Conservation (phyloP, 139 green algal species). For the Auxenochlorella protothecoides region DNA sequence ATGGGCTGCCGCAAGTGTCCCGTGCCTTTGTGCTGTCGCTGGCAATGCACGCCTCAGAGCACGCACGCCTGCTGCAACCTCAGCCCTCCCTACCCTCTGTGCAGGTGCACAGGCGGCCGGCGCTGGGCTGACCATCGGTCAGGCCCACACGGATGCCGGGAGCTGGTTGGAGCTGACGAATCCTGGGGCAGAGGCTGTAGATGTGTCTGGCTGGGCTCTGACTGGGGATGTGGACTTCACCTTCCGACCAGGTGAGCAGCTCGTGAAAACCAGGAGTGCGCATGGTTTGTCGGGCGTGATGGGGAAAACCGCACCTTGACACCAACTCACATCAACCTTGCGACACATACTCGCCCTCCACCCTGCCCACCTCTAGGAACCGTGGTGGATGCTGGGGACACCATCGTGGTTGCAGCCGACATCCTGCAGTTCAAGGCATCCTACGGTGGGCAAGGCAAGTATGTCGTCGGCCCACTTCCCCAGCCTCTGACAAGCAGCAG, state of each 20-base stretch:
- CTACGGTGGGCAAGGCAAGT: no score
- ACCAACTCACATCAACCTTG: no score
- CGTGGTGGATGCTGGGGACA: no score
- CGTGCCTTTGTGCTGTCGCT: neutral
- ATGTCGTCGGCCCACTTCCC: no score
- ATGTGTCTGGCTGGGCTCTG: conserved; percentile 56
- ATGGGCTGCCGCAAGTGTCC: neutral
- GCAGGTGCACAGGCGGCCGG: conserved; percentile 12
- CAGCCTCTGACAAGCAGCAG: no score
- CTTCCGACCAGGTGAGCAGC: conserved; percentile 28
- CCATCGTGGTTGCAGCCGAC: no score
- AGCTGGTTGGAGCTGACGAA: conserved; percentile 48
- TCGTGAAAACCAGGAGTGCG: no score
- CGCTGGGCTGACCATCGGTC: conserved; percentile 17
- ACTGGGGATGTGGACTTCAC: conserved; percentile 11
- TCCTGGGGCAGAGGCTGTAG: conserved; percentile 38
- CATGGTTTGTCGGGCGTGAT: no score
- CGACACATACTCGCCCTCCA: no score
- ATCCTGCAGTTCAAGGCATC: no score
- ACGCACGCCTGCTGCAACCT: neutral
- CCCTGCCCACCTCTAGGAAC: no score
- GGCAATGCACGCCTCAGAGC: neutral
- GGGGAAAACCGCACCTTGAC: no score
- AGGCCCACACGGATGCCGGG: neutral
- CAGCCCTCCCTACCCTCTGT: neutral